These are phyloP conservation scores for Leccinum glutinopallens DNA, from an alignment of 1,284 basidiomycete genomes.

Conservation along the genomic window DNA sequence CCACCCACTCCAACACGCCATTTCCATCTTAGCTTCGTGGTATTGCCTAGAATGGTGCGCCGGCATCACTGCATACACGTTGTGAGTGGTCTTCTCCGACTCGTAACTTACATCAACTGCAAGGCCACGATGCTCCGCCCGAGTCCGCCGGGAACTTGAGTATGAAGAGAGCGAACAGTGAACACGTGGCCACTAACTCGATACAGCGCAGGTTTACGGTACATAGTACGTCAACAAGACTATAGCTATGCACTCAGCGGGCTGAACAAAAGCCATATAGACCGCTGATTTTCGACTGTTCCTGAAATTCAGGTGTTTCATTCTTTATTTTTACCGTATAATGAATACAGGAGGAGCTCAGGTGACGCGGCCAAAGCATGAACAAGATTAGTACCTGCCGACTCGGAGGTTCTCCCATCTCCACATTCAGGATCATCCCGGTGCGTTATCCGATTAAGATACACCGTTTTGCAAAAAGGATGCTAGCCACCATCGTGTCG, in stretches of 20 bases:
- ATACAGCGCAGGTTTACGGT: background rate
- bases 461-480: background rate
- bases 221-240: constrained; percentile 2
- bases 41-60: background rate
- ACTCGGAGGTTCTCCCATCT: background rate
- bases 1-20: constrained; percentile 10
- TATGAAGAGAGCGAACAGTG: background rate
- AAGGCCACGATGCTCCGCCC: background rate
- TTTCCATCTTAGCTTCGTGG: constrained; percentile 22
- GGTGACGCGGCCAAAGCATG: background rate
- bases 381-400: background rate
- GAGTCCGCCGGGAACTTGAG: background rate
- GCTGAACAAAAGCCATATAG: background rate
- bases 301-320: background rate
- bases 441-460: constrained; percentile 3
- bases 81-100: background rate
- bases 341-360: background rate
- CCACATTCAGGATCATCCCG: background rate
- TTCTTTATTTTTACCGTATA: background rate
- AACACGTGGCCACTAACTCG: background rate
- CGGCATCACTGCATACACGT: background rate
- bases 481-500: background rate
- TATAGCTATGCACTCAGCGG: background rate
- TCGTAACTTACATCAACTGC: background rate
- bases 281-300: background rate